Percentiles rank a stretch among this genome's conserved stretches.
These are phyloP conservation scores for Diaporthe eres DNA, from an alignment of 2,329 filamentous ascomycete genomes.

Conservation along the genomic window DNA sequence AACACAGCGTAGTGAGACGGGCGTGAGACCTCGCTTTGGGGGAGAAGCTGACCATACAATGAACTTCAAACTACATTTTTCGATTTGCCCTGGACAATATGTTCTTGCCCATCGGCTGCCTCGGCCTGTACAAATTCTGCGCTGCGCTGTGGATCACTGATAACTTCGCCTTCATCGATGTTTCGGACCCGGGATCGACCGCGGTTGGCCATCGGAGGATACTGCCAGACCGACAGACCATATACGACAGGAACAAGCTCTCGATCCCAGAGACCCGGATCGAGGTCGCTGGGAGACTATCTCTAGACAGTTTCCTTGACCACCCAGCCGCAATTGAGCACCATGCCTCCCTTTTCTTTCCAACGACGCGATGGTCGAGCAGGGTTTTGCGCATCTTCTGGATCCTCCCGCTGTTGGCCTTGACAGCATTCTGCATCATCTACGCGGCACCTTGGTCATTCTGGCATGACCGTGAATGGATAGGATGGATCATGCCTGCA, in stretches of 20 bases:
- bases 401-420: not conserved
- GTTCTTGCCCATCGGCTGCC: not conserved
- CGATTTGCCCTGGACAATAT: not conserved
- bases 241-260: not conserved
- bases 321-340: not conserved
- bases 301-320: not conserved
- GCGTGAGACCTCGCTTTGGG: too few species aligned
- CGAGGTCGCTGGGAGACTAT: not conserved
- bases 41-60: too few species aligned
- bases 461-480: not conserved
- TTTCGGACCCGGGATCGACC: not conserved
- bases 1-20: too few species aligned
- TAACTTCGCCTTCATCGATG: not conserved
- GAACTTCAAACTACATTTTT: not conserved
- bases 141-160: not conserved
- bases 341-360: not conserved
- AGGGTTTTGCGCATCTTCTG: not conserved
- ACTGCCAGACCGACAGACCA: not conserved
- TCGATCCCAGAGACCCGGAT: not conserved
- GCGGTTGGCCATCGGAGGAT: not conserved
- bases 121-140: not conserved
- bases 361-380: not conserved
- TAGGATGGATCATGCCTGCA: not conserved
- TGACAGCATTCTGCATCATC: not conserved
- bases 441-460: not conserved